Evolutionary conservation across 2,329 filamentous ascomycete genomes (phyloP), one percentile per base, ranked within the genome.

Genomic region (Fusarium sp.): DNA sequence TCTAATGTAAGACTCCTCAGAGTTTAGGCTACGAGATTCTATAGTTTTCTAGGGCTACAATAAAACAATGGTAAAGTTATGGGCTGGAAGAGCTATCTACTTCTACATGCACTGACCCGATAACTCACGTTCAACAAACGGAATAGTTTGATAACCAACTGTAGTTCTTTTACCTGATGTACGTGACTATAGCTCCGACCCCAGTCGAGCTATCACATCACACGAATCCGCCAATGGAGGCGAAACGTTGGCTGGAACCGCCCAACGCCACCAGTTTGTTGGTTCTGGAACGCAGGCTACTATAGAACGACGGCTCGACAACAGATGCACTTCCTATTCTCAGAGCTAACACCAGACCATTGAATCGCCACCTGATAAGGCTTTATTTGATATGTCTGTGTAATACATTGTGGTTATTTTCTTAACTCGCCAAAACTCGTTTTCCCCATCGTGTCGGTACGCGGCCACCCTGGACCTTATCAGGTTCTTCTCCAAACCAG

Each of bases 171-270:
- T 13, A 34, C 19, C 9, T 24, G 19, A 39, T 34, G 34, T 5
- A 53, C 24, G n/a, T 8, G 6, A 15, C 15, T 26, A 36, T 50
- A 13, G 14, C 21, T 38, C 21, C n/a, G 21, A 11, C 26, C 11
- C 22, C 31, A 13, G 34, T 45, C 31, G 15, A 17, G 10, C 43
- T 19, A 21, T 31, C 24, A 47, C 22, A 43, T 43, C 36, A 31
- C 8, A 17, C n/a, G 24, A 21, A 46, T 21, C 21, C 24, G 11
- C 26, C 26, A 40, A 34, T 26, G 15, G 8, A 33, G 33, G 42
- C 31, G 42, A 62, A 15, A 34, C 34, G 28, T 46, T 36, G 21
- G 21, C n/a, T 62, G 46, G 33, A 19, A 17, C 43, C 34, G 24
- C 19, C 26, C 22, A 34, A 8, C 10, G 19, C 31, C 57, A 51